Evolutionary conservation across 2,329 filamentous ascomycete species (phyloP), one percentile per base, ranked within the genome.

Genomic region (Fusarium concolor): DNA sequence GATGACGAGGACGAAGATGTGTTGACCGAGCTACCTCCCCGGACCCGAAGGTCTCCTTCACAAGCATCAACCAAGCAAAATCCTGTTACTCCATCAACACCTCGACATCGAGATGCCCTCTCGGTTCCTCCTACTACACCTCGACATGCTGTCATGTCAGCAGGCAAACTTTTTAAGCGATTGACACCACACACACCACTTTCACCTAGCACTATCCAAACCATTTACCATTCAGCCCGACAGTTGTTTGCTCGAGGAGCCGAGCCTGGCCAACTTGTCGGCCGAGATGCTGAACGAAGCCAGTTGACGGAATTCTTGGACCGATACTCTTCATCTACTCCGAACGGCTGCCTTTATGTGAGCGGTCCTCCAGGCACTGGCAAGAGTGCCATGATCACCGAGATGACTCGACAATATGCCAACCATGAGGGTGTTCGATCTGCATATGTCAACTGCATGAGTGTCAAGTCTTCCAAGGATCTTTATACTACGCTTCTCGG

Each of bases 281-380:
- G 94, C 47, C 89, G 94, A 44, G 92, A 97, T 29, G 81, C 86
- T 75, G 83, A 90, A 75, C 83, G 87, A 39, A 81, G 85, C 15
- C 89, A 94, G 67, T 81, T 98, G 33, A 81, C 83, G 14, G 79
- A 76, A 0, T 97, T 97, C 75, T 84, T 97, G 50, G 82, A 87
- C 38, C 85, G 86, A 50, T 88, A 89, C 70, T 81, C 90, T 7
- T 82, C 86, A 10, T 79, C 86, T 18, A 83, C 83, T 12, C 87
- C 86, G 5, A 89, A 90, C 53, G 94, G 94, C 53, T 98, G 95
- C 76, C 86, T 97, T 51, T 99, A 99, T 76, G 91, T 99, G 70
- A 97, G 94, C 72, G 96, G 96, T 0, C 96, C 96, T 6, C 96
- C 96, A 3, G 96, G 96, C 12, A 99, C 96, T 0, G 96, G 96